Evolutionary conservation across 805 yeast genomes (phyloP).

Genomic region (Ogataea corticis): DNA sequence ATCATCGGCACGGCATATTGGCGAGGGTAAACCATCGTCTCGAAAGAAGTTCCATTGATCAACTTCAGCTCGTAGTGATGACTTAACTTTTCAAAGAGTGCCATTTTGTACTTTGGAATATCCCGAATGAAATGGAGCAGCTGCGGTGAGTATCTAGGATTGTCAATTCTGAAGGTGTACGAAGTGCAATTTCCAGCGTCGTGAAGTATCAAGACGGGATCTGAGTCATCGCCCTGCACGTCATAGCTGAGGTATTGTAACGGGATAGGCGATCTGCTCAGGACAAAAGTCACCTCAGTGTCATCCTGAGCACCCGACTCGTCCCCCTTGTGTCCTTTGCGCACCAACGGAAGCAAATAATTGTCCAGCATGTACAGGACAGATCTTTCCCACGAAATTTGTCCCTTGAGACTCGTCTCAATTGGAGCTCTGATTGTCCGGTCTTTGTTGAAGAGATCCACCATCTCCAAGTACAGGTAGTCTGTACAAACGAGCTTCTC

Average conservation of each 20-base stretch:
- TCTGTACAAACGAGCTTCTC: constrained; percentile 33
- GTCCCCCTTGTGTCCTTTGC: constrained; percentile 5
- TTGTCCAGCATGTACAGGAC: constrained; percentile 42
- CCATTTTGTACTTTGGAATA: constrained; percentile 18
- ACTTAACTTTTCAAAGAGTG: constrained; percentile 23
- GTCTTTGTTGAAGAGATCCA: constrained; percentile 31
- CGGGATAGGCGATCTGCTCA: constrained; percentile 30
- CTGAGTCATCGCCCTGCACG: constrained; percentile 17
- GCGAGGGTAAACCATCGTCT: constrained; percentile 8
- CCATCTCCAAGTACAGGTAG: constrained; percentile 32
- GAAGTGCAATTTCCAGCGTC: constrained; percentile 26
- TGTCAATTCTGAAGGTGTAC: constrained; percentile 20
- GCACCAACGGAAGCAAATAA: constrained; percentile 28
- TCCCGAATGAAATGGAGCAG: constrained; percentile 27
- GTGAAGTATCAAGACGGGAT: constrained; percentile 22
- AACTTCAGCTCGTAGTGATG: constrained; percentile 22
- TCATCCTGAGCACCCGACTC: constrained; percentile 5
- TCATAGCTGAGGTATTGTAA: constrained; percentile 28
- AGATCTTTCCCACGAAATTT: constrained; percentile 43
- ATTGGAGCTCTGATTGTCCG: constrained; percentile 30
- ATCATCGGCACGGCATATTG: constrained; percentile 12
- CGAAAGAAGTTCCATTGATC: constrained; percentile 25
- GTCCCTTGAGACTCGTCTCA: constrained; percentile 20
- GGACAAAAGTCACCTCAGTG: constrained; percentile 19
- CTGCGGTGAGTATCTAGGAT: constrained; percentile 25